Percentiles rank a stretch among this genome's conserved stretches.
Conservation (phyloP, 345 rosid genomes). For the Murraya koenigii region DNA sequence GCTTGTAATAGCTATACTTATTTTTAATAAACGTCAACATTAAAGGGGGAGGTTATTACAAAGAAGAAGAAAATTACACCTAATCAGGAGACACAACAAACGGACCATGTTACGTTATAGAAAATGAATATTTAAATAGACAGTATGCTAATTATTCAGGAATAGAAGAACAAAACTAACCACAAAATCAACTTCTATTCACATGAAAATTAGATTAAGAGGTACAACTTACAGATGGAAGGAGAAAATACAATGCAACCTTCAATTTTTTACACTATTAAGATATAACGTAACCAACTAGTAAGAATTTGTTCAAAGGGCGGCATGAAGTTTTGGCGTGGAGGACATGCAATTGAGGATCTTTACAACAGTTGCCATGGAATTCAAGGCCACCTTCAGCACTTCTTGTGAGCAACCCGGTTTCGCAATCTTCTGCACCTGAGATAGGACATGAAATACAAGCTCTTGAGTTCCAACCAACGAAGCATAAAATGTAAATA, state of each 20-base stretch:
- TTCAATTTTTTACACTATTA: not conserved
- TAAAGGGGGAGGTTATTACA: too few species aligned
- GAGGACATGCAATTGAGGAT: conserved; percentile 27
- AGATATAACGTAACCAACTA: not conserved
- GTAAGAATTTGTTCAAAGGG: conserved; percentile 24
- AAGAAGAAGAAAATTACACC: too few species aligned
- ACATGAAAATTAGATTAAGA: not conserved
- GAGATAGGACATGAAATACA: not conserved
- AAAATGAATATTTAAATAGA: too few species aligned
- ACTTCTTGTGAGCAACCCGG: conserved; percentile 42
- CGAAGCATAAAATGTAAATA: not conserved
- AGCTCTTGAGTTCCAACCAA: not conserved
- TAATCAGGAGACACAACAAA: too few species aligned
- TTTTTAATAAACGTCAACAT: too few species aligned
- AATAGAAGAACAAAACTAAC: not conserved
- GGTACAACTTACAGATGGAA: not conserved
- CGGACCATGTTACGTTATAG: too few species aligned
- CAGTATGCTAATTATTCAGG: too few species aligned
- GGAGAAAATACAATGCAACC: not conserved
- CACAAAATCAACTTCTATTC: not conserved
- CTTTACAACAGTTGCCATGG: conserved; percentile 31
- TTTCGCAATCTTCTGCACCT: conserved; percentile 35
- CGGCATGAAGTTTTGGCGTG: conserved; percentile 20
- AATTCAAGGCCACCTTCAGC: conserved; percentile 31
- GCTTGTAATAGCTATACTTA: too few species aligned